A percentile compares a stretch with the other conserved stretches of the same genome.
phyloP scores from a whole-genome alignment of 2,329 filamentous ascomycete species.

The Capronia americana region DNA sequence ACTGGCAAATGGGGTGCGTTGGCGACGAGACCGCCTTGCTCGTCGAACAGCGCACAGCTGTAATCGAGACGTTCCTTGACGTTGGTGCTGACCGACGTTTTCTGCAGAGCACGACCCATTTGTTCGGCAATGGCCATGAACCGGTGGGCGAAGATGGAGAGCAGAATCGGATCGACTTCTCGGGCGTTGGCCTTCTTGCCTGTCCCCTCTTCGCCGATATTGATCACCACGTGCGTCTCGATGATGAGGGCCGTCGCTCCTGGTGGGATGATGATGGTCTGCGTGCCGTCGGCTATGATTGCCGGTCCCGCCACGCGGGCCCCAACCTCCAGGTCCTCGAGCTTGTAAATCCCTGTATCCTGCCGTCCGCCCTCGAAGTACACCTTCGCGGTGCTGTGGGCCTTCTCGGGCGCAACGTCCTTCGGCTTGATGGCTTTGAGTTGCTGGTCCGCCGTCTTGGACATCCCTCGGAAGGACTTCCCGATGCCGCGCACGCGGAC shows the following conservation, averaged over 20 bases:
- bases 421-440: constrained; percentile 71
- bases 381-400: constrained; percentile 71
- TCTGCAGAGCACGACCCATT: constrained; percentile 64
- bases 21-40: constrained; percentile 73
- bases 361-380: constrained; percentile 84
- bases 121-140: constrained; percentile 67
- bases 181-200: constrained; percentile 35
- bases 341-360: constrained; percentile 81
- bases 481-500: constrained; percentile 87
- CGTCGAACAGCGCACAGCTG: constrained; percentile 77
- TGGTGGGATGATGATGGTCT: constrained; percentile 90
- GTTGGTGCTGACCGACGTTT: constrained; percentile 66
- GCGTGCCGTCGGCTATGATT: constrained; percentile 74
- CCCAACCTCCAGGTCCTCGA: constrained; percentile 75
- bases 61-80: constrained; percentile 83
- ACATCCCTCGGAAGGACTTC: constrained; percentile 79
- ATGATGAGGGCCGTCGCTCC: constrained; percentile 77
- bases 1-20: constrained; percentile 80
- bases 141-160: constrained; percentile 62
- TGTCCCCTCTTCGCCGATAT: constrained; percentile 66
- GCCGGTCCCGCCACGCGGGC: constrained; percentile 79
- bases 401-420: constrained; percentile 65
- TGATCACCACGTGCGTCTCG: constrained; percentile 87
- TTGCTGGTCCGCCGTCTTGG: constrained; percentile 84
- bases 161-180: constrained; percentile 58